Conservation (phyloP, 2,329 filamentous ascomycete genomes). For the Alternaria hordeiaustralica region DNA sequence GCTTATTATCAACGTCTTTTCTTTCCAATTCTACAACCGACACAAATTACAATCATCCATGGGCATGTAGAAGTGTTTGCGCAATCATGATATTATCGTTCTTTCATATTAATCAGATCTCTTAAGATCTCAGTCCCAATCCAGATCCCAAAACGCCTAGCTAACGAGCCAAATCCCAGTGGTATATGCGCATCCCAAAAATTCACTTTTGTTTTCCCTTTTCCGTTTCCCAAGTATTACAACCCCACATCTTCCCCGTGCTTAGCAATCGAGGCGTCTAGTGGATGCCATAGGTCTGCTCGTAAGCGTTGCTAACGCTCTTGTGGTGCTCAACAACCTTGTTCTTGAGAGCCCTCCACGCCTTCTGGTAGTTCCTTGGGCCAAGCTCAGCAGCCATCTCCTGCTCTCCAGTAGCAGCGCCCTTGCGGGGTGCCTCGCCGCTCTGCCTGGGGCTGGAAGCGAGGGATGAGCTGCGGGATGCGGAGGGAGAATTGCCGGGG, state of each 20-base stretch:
- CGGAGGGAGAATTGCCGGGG: slow-evolving; percentile 16
- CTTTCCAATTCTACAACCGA: no score
- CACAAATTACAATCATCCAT: not conserved
- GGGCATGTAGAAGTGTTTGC: not conserved
- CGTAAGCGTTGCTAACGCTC: slow-evolving; percentile 34
- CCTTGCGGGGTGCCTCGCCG: slow-evolving; percentile 16
- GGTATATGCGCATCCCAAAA: slow-evolving; percentile 10
- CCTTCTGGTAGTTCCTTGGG: slow-evolving; percentile 31
- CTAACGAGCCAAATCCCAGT: not conserved
- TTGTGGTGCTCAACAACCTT: slow-evolving; percentile 40
- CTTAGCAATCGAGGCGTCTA: not conserved
- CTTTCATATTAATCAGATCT: not conserved
- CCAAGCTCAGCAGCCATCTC: slow-evolving; percentile 5
- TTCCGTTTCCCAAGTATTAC: not conserved
- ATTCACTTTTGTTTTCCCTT: slow-evolving; percentile 7
- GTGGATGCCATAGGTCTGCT: slow-evolving; percentile 16
- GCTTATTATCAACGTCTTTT: no score
- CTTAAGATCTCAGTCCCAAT: not conserved
- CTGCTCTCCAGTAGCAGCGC: slow-evolving; percentile 1
- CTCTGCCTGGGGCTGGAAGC: slow-evolving; percentile 20
- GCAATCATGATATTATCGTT: not conserved
- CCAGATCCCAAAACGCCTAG: not conserved
- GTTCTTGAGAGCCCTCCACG: slow-evolving; percentile 35
- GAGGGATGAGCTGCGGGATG: slow-evolving; percentile 14
- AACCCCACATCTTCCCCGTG: not conserved